Evolutionary conservation across 345 rosid species (phyloP), one percentile per base, ranked within the genome.

Genomic region (Dimocarpus longan): DNA sequence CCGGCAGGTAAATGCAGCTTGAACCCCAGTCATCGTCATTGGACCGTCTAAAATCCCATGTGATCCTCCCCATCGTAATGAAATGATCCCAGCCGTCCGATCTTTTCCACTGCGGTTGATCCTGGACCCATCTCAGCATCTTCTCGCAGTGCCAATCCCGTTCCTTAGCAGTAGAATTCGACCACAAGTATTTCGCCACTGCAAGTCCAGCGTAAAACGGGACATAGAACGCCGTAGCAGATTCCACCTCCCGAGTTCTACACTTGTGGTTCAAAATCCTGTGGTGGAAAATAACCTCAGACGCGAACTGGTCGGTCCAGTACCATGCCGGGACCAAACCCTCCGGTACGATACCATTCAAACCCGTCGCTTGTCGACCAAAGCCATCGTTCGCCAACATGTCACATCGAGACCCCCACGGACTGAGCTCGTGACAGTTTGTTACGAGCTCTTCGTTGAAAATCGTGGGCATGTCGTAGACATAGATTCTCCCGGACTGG

Each of bases 21-120:
- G 98, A 96, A 13, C 99, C 99, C 99, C 99, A 97, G 69, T 92
- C 99, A 0, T 88, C 69, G 73, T 87, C 89, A 9, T 80, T 89
- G 18, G 98, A 83, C 73, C 98, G 87, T 1, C 99, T 90, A 76
- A 97, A 97, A 85, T 97, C 99, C 99, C 98, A 97, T 15, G 98
- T 88, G 88, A 97, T 94, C 42, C 99, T 93, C 0, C 98, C 99
- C 98, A 94, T 92, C 6, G 95, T 87, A 46, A 94, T 71, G 79
- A 94, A 97, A 74, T 97, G 99, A 91, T 97, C 89, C 99, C 99
- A 93, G 10, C 98, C 99, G 79, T 85, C 76, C 3, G 98, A 94
- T 85, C 76, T 83, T 66, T 76, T 85, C 89, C 85, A 97, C 39
- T 87, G 83, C 19, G 87, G 91, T 43, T 97, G 99, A 69, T 82